A percentile compares a stretch with the other conserved stretches of the same genome.
Conservation (phyloP, 768 basidiomycete genomes). For the Boletellus ananiceps region DNA sequence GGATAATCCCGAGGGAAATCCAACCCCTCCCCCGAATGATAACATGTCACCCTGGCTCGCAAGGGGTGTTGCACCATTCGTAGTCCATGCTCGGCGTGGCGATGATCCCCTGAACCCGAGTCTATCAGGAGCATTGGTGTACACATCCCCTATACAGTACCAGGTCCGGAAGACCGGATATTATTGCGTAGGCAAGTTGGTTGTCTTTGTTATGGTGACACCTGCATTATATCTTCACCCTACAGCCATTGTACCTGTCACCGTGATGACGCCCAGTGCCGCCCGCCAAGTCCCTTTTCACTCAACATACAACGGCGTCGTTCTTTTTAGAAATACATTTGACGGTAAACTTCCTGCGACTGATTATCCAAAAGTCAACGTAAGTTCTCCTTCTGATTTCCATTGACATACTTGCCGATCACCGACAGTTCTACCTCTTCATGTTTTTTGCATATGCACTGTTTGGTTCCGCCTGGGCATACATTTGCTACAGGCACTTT, state of each 20-base stretch:
- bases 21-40: slow-evolving; percentile 46
- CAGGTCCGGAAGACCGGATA: slow-evolving; percentile 84
- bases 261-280: slow-evolving; percentile 47
- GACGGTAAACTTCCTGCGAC: slow-evolving; percentile 84
- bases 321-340: slow-evolving; percentile 86
- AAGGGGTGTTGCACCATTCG: slow-evolving; percentile 14
- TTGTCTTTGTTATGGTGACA: neutral
- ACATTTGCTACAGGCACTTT: slow-evolving; percentile 74
- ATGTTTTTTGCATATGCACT: slow-evolving; percentile 78
- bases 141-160: slow-evolving; percentile 76
- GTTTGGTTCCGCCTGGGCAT: slow-evolving; percentile 73
- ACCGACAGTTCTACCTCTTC: slow-evolving; percentile 72
- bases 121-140: slow-evolving; percentile 48
- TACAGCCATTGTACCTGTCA: slow-evolving; percentile 83
- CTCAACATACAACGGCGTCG: slow-evolving; percentile 71
- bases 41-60: slow-evolving; percentile 48
- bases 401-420: neutral
- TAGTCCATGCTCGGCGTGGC: slow-evolving; percentile 16
- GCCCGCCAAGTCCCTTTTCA: slow-evolving; percentile 51
- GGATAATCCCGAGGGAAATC: slow-evolving; percentile 58
- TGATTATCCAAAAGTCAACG: slow-evolving; percentile 96
- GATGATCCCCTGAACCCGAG: slow-evolving; percentile 41
- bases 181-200: slow-evolving; percentile 86
- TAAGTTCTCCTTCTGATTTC: slow-evolving; percentile 37
- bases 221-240: slow-evolving; percentile 1